Evolutionary conservation across 1,284 basidiomycete genomes (phyloP).

Genomic region (Fomitopsis pinicola): DNA sequence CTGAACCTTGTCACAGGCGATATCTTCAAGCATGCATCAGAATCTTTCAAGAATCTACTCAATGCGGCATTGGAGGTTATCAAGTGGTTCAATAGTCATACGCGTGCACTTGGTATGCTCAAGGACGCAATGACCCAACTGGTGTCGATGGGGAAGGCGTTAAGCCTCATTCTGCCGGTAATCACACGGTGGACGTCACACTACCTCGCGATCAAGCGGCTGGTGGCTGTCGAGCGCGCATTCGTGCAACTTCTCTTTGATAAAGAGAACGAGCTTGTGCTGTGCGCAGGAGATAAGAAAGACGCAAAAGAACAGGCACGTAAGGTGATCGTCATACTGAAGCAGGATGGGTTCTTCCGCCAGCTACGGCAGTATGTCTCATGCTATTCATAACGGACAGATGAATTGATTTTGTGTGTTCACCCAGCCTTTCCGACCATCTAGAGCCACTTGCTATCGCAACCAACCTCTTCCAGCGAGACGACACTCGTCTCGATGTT

Average conservation of each 20-base stretch:
- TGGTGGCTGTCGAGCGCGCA: slow-evolving; percentile 13
- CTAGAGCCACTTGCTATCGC: slow-evolving; percentile 37
- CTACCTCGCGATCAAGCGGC: slow-evolving; percentile 7
- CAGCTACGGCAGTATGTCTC: neutral
- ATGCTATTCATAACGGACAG: neutral
- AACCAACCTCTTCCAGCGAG: slow-evolving; percentile 32
- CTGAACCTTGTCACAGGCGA: neutral
- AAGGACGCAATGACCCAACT: slow-evolving; percentile 18
- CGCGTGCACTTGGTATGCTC: slow-evolving; percentile 24
- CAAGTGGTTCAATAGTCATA: slow-evolving; percentile 32
- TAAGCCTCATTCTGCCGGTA: slow-evolving; percentile 10
- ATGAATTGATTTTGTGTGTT: neutral
- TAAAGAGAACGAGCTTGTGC: neutral
- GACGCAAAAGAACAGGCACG: slow-evolving; percentile 21
- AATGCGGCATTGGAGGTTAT: slow-evolving; percentile 23
- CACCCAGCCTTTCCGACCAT: slow-evolving; percentile 26
- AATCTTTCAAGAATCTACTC: neutral
- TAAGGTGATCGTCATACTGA: slow-evolving; percentile 16
- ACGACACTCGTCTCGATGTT: slow-evolving; percentile 30
- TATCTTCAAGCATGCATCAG: neutral
- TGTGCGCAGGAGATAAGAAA: slow-evolving; percentile 9
- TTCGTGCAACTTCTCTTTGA: slow-evolving; percentile 11
- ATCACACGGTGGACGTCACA: slow-evolving; percentile 14
- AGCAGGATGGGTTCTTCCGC: neutral
- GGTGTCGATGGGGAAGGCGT: neutral